Evolutionary conservation across 768 basidiomycete genomes (phyloP).

Genomic region (Kwoniella newhampshirensis): DNA sequence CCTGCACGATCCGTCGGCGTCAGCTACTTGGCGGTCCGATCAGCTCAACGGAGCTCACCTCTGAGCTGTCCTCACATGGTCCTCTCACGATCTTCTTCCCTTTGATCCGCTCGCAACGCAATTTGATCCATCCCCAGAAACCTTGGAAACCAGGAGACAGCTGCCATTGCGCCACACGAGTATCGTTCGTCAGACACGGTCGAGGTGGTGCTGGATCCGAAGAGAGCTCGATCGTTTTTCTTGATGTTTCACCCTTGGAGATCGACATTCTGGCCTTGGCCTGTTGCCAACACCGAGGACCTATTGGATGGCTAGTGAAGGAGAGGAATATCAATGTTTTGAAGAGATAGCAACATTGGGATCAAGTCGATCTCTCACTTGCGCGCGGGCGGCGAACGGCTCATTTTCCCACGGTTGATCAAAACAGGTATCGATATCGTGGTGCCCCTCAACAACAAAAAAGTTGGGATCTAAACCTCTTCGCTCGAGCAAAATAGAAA

Average conservation of each 20-base stretch:
- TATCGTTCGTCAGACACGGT: conserved; percentile 30
- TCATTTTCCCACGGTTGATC: conserved; percentile 12
- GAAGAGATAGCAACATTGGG: no score
- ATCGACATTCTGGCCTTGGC: background rate
- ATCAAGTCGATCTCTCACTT: no score
- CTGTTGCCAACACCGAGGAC: no score
- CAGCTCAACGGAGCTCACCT: conserved; percentile 10
- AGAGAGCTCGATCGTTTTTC: conserved; percentile 14
- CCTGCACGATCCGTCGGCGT: conserved; percentile 28
- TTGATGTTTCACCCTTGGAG: conserved; percentile 5
- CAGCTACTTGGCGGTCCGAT: background rate
- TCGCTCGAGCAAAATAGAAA: conserved; percentile 6
- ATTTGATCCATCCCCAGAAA: conserved; percentile 71
- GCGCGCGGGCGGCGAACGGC: no score
- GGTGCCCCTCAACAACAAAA: background rate
- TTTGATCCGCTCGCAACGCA: conserved; percentile 74
- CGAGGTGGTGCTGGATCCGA: conserved; percentile 20
- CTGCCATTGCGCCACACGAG: conserved; percentile 71
- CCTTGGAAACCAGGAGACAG: conserved; percentile 68
- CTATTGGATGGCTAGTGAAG: no score
- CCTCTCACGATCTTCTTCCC: conserved; percentile 61
- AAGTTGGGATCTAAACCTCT: conserved; percentile 1
- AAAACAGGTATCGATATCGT: no score
- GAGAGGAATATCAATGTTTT: no score
- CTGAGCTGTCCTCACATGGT: conserved; percentile 44